A percentile compares a stretch with the other conserved stretches of the same genome.
These are phyloP conservation scores for Teratosphaeria destructans DNA, from an alignment of 2,329 filamentous ascomycete genomes.

Conservation along the genomic window DNA sequence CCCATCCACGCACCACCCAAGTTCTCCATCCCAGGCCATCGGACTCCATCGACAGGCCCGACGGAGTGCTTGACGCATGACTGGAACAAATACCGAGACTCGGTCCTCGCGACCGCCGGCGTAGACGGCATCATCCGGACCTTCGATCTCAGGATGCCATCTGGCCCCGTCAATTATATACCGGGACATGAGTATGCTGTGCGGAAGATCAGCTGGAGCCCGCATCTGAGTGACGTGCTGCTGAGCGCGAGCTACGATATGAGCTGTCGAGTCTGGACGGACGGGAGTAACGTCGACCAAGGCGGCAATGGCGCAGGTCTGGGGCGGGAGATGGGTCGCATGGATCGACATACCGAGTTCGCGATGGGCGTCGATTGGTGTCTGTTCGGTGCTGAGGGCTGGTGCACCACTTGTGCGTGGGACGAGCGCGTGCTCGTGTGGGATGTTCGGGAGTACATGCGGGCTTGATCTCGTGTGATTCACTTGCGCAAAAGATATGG, in stretches of 20 bases:
- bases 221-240: slow-evolving; percentile 80
- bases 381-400: slow-evolving; percentile 86
- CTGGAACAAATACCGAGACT: slow-evolving; percentile 95
- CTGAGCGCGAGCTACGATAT: slow-evolving; percentile 94
- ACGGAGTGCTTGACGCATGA: slow-evolving; percentile 87
- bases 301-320: slow-evolving; percentile 23
- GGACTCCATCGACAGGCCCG: slow-evolving; percentile 43
- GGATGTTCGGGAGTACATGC: slow-evolving; percentile 67
- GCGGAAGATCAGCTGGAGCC: slow-evolving; percentile 77
- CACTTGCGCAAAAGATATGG: background rate
- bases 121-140: slow-evolving; percentile 70
- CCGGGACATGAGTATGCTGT: slow-evolving; percentile 87
- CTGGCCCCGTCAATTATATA: slow-evolving; percentile 63
- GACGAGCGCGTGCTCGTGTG: slow-evolving; percentile 84
- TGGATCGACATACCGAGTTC: slow-evolving; percentile 93
- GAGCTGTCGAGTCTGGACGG: slow-evolving; percentile 90
- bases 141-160: slow-evolving; percentile 78
- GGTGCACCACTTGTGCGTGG: slow-evolving; percentile 92
- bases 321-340: slow-evolving; percentile 61
- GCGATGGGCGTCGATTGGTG: slow-evolving; percentile 97
- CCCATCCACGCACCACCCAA: slow-evolving; percentile 66
- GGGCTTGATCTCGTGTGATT: slow-evolving; percentile 6
- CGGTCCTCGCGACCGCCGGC: slow-evolving; percentile 74
- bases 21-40: slow-evolving; percentile 33
- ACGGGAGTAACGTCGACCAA: slow-evolving; percentile 50